These are phyloP conservation scores for Diplocarpon mali DNA, from an alignment of 2,329 filamentous ascomycete species.

Conservation along the genomic window DNA sequence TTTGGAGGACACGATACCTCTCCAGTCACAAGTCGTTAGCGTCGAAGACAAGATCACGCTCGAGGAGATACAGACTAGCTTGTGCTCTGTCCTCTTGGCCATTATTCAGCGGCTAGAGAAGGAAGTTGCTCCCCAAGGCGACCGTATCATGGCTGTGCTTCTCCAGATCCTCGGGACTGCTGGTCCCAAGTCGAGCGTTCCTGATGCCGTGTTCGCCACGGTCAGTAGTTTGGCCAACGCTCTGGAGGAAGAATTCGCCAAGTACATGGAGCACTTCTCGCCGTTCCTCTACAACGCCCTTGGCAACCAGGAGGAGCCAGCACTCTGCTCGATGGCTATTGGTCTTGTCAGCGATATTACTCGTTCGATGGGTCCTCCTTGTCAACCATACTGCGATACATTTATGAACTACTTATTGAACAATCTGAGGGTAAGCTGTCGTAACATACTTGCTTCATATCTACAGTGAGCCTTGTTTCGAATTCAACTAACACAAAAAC, in stretches of 20 bases:
- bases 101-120: conserved; percentile 86
- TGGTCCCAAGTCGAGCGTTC: conserved; percentile 81
- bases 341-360: conserved; percentile 95
- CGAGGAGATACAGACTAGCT: conserved; percentile 95
- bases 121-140: conserved; percentile 80
- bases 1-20: conserved; percentile 76
- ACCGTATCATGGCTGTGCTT: conserved; percentile 85
- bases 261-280: conserved; percentile 94
- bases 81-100: conserved; percentile 81
- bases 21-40: conserved; percentile 90
- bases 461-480: background rate
- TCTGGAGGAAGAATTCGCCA: conserved; percentile 83
- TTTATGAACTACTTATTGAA: conserved; percentile 98
- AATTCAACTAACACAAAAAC: conserved; percentile 27
- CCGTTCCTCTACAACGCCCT: conserved; percentile 91
- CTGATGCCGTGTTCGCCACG: conserved; percentile 85
- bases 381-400: conserved; percentile 88
- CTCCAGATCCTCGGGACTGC: conserved; percentile 70
- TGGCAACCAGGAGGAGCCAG: conserved; percentile 89
- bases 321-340: conserved; percentile 92
- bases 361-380: conserved; percentile 77
- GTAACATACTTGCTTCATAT: background rate
- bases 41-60: conserved; percentile 93
- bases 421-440: conserved; percentile 62
- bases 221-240: conserved; percentile 87